These are phyloP conservation scores for Hydnomerulius pinastri DNA, from an alignment of 768 basidiomycete species.

Conservation along the genomic window DNA sequence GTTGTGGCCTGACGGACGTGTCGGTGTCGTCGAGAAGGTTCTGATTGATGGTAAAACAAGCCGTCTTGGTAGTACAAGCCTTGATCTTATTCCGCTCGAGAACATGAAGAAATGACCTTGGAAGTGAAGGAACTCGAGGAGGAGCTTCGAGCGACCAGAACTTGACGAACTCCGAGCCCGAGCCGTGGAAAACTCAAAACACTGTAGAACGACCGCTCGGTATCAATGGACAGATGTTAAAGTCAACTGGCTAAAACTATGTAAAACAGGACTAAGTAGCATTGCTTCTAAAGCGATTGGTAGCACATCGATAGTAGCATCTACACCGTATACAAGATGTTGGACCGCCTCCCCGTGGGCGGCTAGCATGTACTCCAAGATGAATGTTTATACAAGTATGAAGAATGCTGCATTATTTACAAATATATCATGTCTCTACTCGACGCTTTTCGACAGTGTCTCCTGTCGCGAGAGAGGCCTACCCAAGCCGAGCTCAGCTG, in stretches of 20 bases:
- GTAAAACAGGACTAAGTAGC: too few species aligned
- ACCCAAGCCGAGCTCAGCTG: conserved; percentile 53
- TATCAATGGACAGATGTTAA: too few species aligned
- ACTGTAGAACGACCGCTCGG: too few species aligned
- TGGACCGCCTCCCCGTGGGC: too few species aligned
- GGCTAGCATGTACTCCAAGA: neutral
- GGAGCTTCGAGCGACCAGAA: neutral
- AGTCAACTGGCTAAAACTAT: too few species aligned
- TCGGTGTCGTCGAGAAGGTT: conserved; percentile 27
- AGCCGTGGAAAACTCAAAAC: conserved; percentile 3
- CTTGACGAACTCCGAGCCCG: neutral
- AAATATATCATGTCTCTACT: neutral
- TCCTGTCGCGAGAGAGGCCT: conserved; percentile 5
- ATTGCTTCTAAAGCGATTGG: too few species aligned
- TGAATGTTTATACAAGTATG: neutral
- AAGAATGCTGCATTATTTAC: neutral
- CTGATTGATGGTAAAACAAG: conserved; percentile 12
- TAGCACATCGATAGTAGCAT: too few species aligned
- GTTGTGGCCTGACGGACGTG: conserved; percentile 39
- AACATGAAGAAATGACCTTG: conserved; percentile 1
- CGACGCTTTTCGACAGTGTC: conserved; percentile 8
- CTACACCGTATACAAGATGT: too few species aligned
- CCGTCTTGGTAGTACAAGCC: conserved; percentile 4
- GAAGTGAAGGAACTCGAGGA: neutral
- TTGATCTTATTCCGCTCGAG: neutral